Evolutionary conservation across 2,329 filamentous ascomycete genomes (phyloP).

Genomic region (Xylariaceae sp.): DNA sequence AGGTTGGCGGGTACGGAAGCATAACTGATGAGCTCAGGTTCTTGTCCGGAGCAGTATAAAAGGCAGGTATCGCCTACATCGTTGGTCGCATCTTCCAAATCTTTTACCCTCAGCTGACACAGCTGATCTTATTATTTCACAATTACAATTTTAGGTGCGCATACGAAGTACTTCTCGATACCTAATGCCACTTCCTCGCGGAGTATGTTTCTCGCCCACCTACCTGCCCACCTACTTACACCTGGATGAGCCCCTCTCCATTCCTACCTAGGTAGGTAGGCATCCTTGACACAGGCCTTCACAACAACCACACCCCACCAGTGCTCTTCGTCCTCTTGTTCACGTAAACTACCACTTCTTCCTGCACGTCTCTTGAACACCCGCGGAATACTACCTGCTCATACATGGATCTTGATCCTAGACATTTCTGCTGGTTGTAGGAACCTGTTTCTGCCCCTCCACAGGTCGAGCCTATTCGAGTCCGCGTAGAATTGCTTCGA

Average conservation of each 20-base stretch:
- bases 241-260: slow-evolving; percentile 8
- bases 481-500: neutral
- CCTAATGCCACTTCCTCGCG: no score
- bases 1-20: no score
- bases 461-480: slow-evolving; percentile 1
- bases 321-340: slow-evolving; percentile 3
- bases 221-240: slow-evolving; percentile 3
- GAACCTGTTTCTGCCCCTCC: slow-evolving; percentile 4
- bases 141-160: no score
- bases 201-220: neutral
- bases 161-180: no score
- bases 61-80: no score
- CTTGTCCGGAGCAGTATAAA: no score
- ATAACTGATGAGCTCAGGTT: no score
- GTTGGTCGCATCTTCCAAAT: no score
- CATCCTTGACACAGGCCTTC: neutral
- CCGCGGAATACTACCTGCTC: neutral
- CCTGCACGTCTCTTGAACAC: neutral
- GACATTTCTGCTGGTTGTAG: slow-evolving; percentile 12
- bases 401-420: slow-evolving; percentile 14
- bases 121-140: no score
- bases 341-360: slow-evolving; percentile 7
- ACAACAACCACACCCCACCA: neutral
- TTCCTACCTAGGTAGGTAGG: neutral
- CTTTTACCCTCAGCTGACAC: no score